A percentile compares a stretch with the other conserved stretches of the same genome.
Evolutionary conservation across 768 basidiomycete species (phyloP).

Genomic region (Mycena filopes): DNA sequence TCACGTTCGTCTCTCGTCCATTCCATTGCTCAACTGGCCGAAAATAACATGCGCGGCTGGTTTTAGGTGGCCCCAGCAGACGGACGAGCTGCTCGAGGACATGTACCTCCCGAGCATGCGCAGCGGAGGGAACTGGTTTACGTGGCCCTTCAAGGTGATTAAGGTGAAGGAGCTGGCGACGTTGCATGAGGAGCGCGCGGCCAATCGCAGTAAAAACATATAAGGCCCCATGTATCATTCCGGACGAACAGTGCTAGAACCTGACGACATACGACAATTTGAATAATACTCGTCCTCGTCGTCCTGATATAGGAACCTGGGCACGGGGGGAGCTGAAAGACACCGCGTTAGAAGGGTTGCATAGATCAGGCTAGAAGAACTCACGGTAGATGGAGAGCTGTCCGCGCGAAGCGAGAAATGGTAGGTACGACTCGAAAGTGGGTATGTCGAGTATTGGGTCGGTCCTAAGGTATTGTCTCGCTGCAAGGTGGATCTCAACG

Average conservation of each 20-base stretch:
- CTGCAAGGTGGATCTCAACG: background rate
- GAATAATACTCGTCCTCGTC: background rate
- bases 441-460: background rate
- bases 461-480: no score
- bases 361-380: background rate
- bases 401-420: background rate
- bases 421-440: background rate
- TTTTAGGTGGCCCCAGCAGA: conserved; percentile 73
- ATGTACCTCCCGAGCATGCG: conserved; percentile 62
- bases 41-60: background rate
- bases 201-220: conserved; percentile 9
- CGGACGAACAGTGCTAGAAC: no score
- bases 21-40: background rate
- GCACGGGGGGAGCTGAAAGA: background rate
- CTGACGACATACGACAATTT: no score
- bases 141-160: conserved; percentile 69
- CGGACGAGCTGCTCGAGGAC: conserved; percentile 68
- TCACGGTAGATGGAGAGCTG: background rate
- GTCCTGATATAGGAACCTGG: background rate
- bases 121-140: conserved; percentile 73
- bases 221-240: no score
- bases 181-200: conserved; percentile 59
- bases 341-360: no score
- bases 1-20: conserved; percentile 53
- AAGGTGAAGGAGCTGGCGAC: conserved; percentile 57